Evolutionary conservation across 495 filamentous ascomycete genomes (phyloP).

Genomic region (Aspergillus homomorphus): DNA sequence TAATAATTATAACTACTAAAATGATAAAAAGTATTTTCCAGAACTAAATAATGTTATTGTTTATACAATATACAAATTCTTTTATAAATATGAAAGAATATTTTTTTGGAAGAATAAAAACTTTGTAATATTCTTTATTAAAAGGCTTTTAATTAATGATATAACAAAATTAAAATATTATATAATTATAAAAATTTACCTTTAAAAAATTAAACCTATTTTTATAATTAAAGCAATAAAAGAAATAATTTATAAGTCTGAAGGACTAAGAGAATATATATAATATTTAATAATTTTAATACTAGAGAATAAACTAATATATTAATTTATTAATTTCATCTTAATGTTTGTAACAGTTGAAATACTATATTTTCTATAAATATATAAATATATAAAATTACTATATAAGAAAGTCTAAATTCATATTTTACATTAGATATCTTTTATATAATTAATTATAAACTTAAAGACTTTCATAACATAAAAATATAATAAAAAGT

Average conservation of each 20-base stretch:
- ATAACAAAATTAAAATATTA: neutral
- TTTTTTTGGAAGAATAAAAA: no score
- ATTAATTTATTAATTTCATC: neutral
- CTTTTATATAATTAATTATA: no score
- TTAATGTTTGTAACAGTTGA: neutral
- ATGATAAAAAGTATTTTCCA: no score
- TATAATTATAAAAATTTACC: neutral
- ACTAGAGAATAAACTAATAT: no score
- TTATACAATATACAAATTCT: no score
- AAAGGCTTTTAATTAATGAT: neutral
- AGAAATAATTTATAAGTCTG: no score
- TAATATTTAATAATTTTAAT: neutral
- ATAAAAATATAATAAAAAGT: neutral
- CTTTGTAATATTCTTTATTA: neutral
- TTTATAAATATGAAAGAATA: neutral
- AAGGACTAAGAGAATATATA: no score
- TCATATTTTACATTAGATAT: no score
- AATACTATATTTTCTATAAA: neutral
- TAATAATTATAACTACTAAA: no score
- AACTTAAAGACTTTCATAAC: constrained; percentile 2
- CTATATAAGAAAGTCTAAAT: neutral
- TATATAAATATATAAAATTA: neutral
- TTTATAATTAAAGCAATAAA: no score
- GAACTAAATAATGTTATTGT: no score
- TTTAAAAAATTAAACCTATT: neutral